A percentile compares a stretch with the other conserved stretches of the same genome.
These are phyloP conservation scores for Penicillium canescens DNA, from an alignment of 495 filamentous ascomycete species.

Conservation along the genomic window DNA sequence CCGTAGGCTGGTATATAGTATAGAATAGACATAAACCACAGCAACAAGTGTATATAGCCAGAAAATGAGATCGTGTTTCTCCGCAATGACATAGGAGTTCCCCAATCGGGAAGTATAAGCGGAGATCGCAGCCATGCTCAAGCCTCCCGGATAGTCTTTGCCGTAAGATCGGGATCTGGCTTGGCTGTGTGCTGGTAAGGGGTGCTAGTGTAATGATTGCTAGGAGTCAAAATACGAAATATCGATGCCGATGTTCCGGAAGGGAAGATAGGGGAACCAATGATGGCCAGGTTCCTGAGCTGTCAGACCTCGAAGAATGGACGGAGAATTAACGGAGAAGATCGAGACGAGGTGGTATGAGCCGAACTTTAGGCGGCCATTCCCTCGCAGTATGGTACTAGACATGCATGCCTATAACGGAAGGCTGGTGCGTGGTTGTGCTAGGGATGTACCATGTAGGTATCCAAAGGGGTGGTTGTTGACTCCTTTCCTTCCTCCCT, in stretches of 20 bases:
- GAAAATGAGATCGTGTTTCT: neutral
- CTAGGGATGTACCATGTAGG: neutral
- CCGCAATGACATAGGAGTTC: slow-evolving; percentile 3
- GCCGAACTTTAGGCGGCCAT: slow-evolving; percentile 20
- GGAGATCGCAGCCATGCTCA: slow-evolving; percentile 4
- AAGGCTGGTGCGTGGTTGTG: neutral
- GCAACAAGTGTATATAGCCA: no score
- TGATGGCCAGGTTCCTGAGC: neutral
- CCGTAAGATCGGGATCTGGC: neutral
- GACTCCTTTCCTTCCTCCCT: neutral
- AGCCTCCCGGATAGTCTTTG: neutral
- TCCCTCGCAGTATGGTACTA: slow-evolving; percentile 2
- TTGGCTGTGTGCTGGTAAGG: no score
- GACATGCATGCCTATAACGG: neutral
- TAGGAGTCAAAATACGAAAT: neutral
- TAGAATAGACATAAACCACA: no score
- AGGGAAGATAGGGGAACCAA: neutral
- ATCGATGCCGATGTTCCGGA: neutral
- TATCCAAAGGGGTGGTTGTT: neutral
- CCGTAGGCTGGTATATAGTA: no score
- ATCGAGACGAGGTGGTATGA: slow-evolving; percentile 6
- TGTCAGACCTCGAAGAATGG: neutral
- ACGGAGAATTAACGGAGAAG: slow-evolving; percentile 18
- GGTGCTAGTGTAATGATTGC: no score
- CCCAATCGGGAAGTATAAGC: slow-evolving; percentile 9